Base-by-base conservation (phyloP, 1,284 basidiomycete genomes). In the Gymnopus androsaceus region DNA sequence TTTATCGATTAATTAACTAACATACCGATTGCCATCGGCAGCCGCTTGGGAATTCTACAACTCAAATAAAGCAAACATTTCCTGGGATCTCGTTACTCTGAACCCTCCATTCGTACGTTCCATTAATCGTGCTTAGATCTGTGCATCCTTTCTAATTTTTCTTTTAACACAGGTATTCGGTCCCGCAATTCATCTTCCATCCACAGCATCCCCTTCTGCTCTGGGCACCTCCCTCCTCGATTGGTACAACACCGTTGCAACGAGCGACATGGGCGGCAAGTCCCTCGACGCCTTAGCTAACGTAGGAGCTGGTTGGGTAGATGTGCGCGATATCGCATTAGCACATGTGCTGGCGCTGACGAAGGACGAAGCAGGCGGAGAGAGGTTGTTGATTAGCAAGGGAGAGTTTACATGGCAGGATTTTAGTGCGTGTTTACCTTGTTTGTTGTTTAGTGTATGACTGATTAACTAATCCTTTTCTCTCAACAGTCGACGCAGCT, bases 271-370 rank as follows among this genome's bases (percentile, higher is more conserved):
- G 28, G 62, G 60, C 17, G 55, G 61, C 6, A 58, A 52, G 44
- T 40, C 61, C n/a, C 40, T 53, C 1, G 56, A 63, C 34, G 49
- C 45, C 0, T 37, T 67, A 1, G 59, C 55, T 1, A 51, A 50
- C 6, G 34, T 49, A 25, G 59, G 59, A 8, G 69, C 52, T 12
- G 55, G 44, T 17, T 84, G 75, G 70, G 73, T 84, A 46, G 84
- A 88, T 62, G 84, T 87, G 2, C 75, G 83, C 28, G 81, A 85
- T 61, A 72, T 87, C 28, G 82, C 81, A 3, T 68, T 73, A 7
- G 78, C 77, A 2, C 84, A 85, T 62, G 72, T 82, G 21, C 69
- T 70, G 9, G 77, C 82, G 3, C 68, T 85, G 2, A 71, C 75
- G 30, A 72, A 71, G 21, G 67, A 71, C 4, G 73, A 72, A 23